Base-by-base conservation (phyloP, 1,139 yeast species). In the Pichia sp. region DNA sequence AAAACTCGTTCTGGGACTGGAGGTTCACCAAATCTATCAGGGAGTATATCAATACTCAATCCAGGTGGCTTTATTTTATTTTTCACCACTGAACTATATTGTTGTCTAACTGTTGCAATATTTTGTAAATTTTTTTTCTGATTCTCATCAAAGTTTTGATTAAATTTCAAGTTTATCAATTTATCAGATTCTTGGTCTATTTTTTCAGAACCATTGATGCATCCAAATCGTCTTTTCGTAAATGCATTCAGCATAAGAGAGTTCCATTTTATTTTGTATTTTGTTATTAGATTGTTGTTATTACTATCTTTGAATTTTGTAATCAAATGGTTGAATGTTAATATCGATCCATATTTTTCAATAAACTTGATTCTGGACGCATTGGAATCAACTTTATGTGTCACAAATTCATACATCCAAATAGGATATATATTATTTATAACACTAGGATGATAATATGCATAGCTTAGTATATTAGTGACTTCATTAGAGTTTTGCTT, bases 11-110 rank as follows among this genome's bases (percentile, higher is more conserved):
- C 26, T 2, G 46, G 46, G 3, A 38, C 20, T 7, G 54, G 37
- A 3, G 59, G 57, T 11, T 35, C 27, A 1, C 59, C 59, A 19
- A 50, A 48, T 6, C 47, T 37, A 26, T 43, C 47, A 3, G 55
- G 55, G 15, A 32, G 31, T 3, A 55, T 6, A 8, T 27, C 18
- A 2, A 50, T 25, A 1, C 10, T 22, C 16, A 48, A 40, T 3
- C 27, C 33, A 1, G 57, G 56, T 2, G 47, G 32, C 24, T 38
- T 43, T 19, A 41, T 37, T 27, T 52, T 50, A n/a, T 41, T 38
- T 11, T 38, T 38, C 8, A 46, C 8, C 3, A 42, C 20, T 4
- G 11, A 19, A 14, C 39, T 43, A 38, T 46, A 53, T 35, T 50
- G 46, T 4, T 32, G 18, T 10, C 52, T 43, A 22, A 52, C 26